Evolutionary conservation across 495 filamentous ascomycete genomes (phyloP), one percentile per base, ranked within the genome.

Genomic region (Annulohypoxylon moriforme): DNA sequence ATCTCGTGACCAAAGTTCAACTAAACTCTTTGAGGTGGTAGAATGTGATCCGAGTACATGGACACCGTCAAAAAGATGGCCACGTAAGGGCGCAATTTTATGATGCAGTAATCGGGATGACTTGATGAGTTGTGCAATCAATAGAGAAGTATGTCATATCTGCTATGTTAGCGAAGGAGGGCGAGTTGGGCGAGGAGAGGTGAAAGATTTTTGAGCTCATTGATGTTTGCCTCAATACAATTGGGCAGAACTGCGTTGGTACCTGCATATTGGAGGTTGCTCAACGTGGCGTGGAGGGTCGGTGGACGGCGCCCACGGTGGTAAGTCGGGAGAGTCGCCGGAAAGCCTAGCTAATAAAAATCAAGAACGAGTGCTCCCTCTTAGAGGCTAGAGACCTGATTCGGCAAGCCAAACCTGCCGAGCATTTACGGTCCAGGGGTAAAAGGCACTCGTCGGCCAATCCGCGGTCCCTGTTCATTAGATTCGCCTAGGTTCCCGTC

Each of bases 181-280:
- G 36, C 13, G 14, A n/a, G 36, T 40, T 40, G 36, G 36, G 57
- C 22, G 16, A 59, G 11, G 44, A 24, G 16, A 22, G 44, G 20
- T 50, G 22, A 50, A 27, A 27, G 44, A 18, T 56, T 10, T n/a
- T 55, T 7, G 4, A 56, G 2, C 14, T 57, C 31, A 27, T 27
- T 38, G 53, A 60, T 50, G 64, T 64, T 68, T 68, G 53, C 55
- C 53, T 60, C 53, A 18, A 60, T 69, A 16, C 42, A 27, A 10
- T 50, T 11, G 56, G 57, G 47, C 42, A 16, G 42, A 27, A 14
- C 38, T 16, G 56, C 57, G 47, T 56, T 69, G 71, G 72, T 74
- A 74, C 72, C 72, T 74, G 71, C 71, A 74, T 74, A 64, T 67
- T 44, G 60, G 56, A n/a, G 53, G 55, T 56, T 58, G 59, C 64